phyloP scores from a whole-genome alignment of 202 grass and related monocot genomes.

The Schoenoplectus tabernaemontani region DNA sequence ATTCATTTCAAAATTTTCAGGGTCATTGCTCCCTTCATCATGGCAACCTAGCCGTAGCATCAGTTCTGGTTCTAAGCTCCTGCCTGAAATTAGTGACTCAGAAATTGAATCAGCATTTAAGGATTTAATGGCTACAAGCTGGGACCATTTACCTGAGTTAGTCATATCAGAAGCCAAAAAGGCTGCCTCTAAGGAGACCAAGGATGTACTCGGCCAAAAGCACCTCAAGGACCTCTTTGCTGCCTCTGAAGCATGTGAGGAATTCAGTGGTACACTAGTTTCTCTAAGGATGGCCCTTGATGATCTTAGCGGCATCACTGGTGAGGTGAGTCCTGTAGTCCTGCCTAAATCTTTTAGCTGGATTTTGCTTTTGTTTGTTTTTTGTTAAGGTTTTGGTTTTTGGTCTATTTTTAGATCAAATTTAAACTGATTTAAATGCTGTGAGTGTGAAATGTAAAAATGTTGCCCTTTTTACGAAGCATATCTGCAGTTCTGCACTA shows the following conservation, averaged over 20 bases:
- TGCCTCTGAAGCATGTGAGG: conserved; percentile 73
- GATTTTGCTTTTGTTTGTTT: conserved; percentile 2
- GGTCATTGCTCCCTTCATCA: conserved; percentile 31
- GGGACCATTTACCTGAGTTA: conserved; percentile 66
- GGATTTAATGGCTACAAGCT: conserved; percentile 82
- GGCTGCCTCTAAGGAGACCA: conserved; percentile 55
- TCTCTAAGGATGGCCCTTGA: conserved; percentile 89
- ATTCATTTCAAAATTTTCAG: conserved; percentile 31
- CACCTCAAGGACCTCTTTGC: conserved; percentile 54
- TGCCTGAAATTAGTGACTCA: conserved; percentile 59
- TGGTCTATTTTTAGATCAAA: not conserved
- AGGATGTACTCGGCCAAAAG: conserved; percentile 54
- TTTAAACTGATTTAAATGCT: not conserved
- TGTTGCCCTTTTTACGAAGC: not conserved
- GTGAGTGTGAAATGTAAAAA: not conserved
- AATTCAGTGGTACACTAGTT: conserved; percentile 69
- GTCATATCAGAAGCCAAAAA: conserved; percentile 57
- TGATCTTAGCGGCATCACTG: conserved; percentile 68
- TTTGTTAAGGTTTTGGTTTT: not conserved
- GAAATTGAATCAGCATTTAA: conserved; percentile 65
- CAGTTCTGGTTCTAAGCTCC: conserved; percentile 50
- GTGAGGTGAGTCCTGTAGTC: conserved; percentile 43
- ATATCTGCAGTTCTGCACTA: not conserved
- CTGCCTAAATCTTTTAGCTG: conserved; percentile 1
- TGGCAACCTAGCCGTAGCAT: conserved; percentile 40